Percentiles rank a stretch among this genome's conserved stretches.
These are phyloP conservation scores for Penicillium sp. DNA, from an alignment of 2,329 filamentous ascomycete genomes.

Conservation along the genomic window DNA sequence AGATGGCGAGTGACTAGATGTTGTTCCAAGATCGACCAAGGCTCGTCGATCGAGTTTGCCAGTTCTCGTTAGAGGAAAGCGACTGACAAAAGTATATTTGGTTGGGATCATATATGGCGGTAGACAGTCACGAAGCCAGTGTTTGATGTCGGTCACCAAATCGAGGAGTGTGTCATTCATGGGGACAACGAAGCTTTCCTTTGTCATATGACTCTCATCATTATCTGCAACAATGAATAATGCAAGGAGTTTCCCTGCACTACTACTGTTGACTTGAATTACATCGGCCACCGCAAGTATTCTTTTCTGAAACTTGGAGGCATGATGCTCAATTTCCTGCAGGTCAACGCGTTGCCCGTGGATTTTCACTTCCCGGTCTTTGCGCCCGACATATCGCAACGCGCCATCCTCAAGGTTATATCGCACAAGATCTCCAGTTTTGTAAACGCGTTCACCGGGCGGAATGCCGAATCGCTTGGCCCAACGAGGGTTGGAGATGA, in stretches of 20 bases:
- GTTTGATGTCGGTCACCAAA: neutral
- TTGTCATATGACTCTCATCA: neutral
- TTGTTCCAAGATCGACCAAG: neutral
- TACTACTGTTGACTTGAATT: neutral
- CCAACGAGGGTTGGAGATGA: conserved; percentile 7
- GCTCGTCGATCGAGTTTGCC: conserved; percentile 7
- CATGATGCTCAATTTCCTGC: conserved; percentile 7
- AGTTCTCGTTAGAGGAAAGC: conserved; percentile 5
- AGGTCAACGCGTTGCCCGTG: conserved; percentile 10
- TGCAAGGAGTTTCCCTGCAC: neutral
- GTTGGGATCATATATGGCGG: conserved; percentile 11
- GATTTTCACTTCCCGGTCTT: conserved; percentile 9
- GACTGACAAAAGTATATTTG: neutral
- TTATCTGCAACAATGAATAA: neutral
- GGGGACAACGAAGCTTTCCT: neutral
- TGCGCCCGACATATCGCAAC: conserved; percentile 4
- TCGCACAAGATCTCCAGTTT: conserved; percentile 11
- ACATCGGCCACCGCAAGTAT: neutral
- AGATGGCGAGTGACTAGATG: neutral
- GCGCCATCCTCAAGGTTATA: conserved; percentile 3
- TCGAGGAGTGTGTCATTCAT: neutral
- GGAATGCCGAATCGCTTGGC: neutral
- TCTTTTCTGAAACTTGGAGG: neutral
- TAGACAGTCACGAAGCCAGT: conserved; percentile 1
- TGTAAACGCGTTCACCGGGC: conserved; percentile 1